Conservation (phyloP, 176 grass and related monocot species). For the Tillandsia fasciculata region DNA sequence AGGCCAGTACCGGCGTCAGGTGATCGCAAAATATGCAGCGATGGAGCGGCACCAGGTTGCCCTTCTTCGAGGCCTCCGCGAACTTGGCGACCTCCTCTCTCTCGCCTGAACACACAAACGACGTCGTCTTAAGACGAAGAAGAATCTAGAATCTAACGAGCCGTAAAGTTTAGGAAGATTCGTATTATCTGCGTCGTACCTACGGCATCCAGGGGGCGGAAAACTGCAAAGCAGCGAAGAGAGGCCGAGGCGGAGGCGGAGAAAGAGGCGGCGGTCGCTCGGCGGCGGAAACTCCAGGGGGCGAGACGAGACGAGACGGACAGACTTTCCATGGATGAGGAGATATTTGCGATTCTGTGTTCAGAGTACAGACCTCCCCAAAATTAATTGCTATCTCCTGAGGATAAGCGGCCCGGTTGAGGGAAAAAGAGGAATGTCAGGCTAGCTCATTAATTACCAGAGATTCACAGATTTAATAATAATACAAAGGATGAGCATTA, state of each 20-base stretch:
- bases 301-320: background rate
- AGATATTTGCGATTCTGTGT: too few relatives aligned
- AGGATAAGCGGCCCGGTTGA: too few relatives aligned
- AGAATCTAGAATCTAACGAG: background rate
- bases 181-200: background rate
- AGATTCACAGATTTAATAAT: too few relatives aligned
- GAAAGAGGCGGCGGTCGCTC: background rate
- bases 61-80: constrained; percentile 33
- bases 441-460: too few relatives aligned
- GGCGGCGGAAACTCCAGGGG: background rate
- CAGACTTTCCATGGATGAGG: background rate
- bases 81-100: constrained; percentile 51
- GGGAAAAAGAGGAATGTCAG: too few relatives aligned
- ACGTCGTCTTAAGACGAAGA: background rate
- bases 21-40: constrained; percentile 81
- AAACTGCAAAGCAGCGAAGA: background rate
- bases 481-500: too few relatives aligned
- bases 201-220: background rate
- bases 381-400: too few relatives aligned
- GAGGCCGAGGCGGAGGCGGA: background rate
- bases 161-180: background rate
- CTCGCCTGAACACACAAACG: constrained; percentile 20
- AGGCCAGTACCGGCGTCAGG: constrained; percentile 75
- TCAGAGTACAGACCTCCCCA: too few relatives aligned
- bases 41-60: constrained; percentile 57